phyloP scores from a whole-genome alignment of 2,329 filamentous ascomycete genomes.

The Eutypella sp. region DNA sequence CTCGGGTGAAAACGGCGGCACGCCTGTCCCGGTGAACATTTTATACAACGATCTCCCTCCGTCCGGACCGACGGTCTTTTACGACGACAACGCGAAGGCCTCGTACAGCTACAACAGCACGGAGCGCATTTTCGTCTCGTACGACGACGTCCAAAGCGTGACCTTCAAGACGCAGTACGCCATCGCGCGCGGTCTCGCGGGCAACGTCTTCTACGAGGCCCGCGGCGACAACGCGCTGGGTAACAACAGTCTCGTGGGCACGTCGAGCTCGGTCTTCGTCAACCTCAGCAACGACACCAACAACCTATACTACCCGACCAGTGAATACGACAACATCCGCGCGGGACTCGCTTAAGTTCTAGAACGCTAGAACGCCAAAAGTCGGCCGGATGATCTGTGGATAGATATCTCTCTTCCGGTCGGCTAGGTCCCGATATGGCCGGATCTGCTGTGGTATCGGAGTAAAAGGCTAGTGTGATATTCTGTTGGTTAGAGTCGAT shows the following conservation, averaged over 20 bases:
- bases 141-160: slow-evolving; percentile 58
- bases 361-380: no score
- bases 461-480: no score
- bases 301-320: slow-evolving; percentile 49
- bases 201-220: slow-evolving; percentile 82
- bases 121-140: slow-evolving; percentile 61
- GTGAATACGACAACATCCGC: slow-evolving; percentile 54
- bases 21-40: slow-evolving; percentile 47
- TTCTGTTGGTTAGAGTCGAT: no score
- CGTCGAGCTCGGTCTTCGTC: slow-evolving; percentile 42
- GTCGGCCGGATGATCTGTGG: no score
- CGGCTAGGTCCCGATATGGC: no score
- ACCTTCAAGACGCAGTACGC: slow-evolving; percentile 61
- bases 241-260: slow-evolving; percentile 56
- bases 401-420: no score
- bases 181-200: slow-evolving; percentile 55
- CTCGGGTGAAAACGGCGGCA: slow-evolving; percentile 58
- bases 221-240: slow-evolving; percentile 52
- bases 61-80: slow-evolving; percentile 48
- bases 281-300: slow-evolving; percentile 47
- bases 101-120: slow-evolving; percentile 64
- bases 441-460: no score
- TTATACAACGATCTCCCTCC: slow-evolving; percentile 69
- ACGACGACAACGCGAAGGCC: slow-evolving; percentile 55
- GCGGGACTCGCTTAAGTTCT: no score